phyloP scores from a whole-genome alignment of 2,329 filamentous ascomycete genomes.

The Coleophoma crateriformis region DNA sequence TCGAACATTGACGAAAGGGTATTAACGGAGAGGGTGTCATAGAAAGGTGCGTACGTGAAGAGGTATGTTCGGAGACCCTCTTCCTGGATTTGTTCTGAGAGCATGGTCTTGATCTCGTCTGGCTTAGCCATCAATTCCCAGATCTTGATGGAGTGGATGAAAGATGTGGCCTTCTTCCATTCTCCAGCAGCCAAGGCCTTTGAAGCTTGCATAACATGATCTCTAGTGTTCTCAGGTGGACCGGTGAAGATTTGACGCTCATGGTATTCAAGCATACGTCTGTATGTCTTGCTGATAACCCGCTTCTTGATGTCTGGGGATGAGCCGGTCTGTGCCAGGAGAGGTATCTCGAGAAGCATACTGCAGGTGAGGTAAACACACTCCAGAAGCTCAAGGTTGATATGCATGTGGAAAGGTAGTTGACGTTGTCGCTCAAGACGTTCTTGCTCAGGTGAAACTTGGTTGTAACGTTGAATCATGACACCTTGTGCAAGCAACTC shows the following conservation, averaged over 20 bases:
- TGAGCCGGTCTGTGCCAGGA: constrained; percentile 93
- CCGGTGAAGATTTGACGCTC: constrained; percentile 99
- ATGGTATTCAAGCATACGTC: constrained; percentile 98
- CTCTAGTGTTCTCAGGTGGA: constrained; percentile 95
- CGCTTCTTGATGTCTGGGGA: constrained; percentile 96
- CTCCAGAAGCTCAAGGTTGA: constrained; percentile 96
- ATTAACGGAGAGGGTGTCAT: constrained; percentile 86
- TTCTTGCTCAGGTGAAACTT: constrained; percentile 96
- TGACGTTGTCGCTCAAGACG: constrained; percentile 95
- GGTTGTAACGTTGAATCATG: constrained; percentile 94
- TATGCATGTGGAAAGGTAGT: constrained; percentile 99
- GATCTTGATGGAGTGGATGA: constrained; percentile 98
- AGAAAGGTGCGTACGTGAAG: constrained; percentile 98
- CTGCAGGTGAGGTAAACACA: constrained; percentile 98
- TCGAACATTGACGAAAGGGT: constrained; percentile 95
- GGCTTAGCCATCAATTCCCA: constrained; percentile 96
- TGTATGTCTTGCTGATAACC: constrained; percentile 98
- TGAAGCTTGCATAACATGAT: constrained; percentile 98
- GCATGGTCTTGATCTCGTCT: constrained; percentile 93
- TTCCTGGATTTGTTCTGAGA: constrained; percentile 96
- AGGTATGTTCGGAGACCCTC: constrained; percentile 97
- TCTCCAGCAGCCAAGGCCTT: constrained; percentile 95
- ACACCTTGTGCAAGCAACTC: constrained; percentile 96
- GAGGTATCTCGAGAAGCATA: constrained; percentile 97
- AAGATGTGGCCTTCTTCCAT: constrained; percentile 93